A percentile compares a stretch with the other conserved stretches of the same genome.
Evolutionary conservation across 2,329 filamentous ascomycete species (phyloP).

Genomic region (Hortaea sp.): DNA sequence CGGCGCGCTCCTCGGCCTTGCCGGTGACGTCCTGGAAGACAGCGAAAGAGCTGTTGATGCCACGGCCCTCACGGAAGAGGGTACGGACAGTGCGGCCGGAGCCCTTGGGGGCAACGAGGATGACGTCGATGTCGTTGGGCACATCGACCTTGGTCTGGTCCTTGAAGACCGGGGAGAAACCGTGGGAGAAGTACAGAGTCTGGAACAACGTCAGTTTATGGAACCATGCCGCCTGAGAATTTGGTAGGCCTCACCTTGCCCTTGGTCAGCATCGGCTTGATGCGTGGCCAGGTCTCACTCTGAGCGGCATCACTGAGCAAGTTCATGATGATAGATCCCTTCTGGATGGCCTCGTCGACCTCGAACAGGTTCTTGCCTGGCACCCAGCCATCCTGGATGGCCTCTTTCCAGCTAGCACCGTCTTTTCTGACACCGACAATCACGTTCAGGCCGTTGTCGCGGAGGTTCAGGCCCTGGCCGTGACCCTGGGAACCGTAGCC

Average conservation of each 20-base stretch:
- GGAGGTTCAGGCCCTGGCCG: slow-evolving; percentile 98
- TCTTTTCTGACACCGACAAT: slow-evolving; percentile 98
- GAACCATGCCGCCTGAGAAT: background rate
- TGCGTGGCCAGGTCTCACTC: slow-evolving; percentile 95
- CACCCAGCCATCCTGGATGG: slow-evolving; percentile 93
- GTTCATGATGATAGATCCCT: slow-evolving; percentile 98
- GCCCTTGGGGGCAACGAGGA: slow-evolving; percentile 98
- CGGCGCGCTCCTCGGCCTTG: slow-evolving; percentile 94
- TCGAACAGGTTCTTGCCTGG: slow-evolving; percentile 98
- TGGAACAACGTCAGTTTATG: slow-evolving; percentile 29
- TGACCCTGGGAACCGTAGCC: slow-evolving; percentile 98
- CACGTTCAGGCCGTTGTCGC: slow-evolving; percentile 98
- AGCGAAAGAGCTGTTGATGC: slow-evolving; percentile 98
- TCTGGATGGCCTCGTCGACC: slow-evolving; percentile 88
- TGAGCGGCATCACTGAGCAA: slow-evolving; percentile 94
- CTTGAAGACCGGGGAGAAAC: slow-evolving; percentile 99
- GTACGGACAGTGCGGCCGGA: slow-evolving; percentile 97
- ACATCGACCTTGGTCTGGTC: slow-evolving; percentile 98
- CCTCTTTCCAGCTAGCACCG: slow-evolving; percentile 97
- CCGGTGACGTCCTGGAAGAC: slow-evolving; percentile 98
- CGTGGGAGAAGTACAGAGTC: slow-evolving; percentile 99
- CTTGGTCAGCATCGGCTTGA: slow-evolving; percentile 97
- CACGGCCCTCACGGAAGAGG: slow-evolving; percentile 97
- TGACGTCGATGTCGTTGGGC: slow-evolving; percentile 91
- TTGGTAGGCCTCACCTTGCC: slow-evolving; percentile 63